Evolutionary conservation across 2,329 filamentous ascomycete genomes (phyloP).

Genomic region (Phialophora tarda): DNA sequence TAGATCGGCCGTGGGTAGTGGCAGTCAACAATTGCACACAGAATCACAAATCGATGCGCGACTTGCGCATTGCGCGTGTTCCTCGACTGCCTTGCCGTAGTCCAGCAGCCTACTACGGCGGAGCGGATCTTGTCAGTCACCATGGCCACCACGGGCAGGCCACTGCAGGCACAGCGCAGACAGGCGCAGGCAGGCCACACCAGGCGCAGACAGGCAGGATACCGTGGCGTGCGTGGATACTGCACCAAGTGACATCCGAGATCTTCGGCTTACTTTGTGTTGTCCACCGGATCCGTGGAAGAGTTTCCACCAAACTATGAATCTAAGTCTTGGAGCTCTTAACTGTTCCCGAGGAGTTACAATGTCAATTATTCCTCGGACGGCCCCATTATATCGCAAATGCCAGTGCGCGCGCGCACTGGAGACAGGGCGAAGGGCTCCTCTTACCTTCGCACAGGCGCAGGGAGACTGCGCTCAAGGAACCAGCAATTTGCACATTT

Average conservation of each 20-base stretch:
- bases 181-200: too few species aligned
- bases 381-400: not conserved
- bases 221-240: too few species aligned
- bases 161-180: too few species aligned
- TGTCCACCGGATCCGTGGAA: not conserved
- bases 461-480: not conserved
- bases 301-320: not conserved
- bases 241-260: too few species aligned
- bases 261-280: not conserved
- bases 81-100: not conserved
- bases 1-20: not conserved
- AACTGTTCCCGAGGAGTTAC: not conserved
- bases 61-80: constrained; percentile 3
- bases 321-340: not conserved
- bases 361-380: not conserved
- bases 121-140: not conserved
- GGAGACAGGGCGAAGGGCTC: not conserved
- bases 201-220: too few species aligned
- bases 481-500: not conserved
- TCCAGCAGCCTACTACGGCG: not conserved
- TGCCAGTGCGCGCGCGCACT: not conserved
- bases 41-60: not conserved
- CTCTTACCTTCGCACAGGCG: not conserved
- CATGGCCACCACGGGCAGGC: too few species aligned
- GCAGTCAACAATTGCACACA: constrained; percentile 1